Percentiles rank a stretch among this genome's conserved stretches.
phyloP scores from a whole-genome alignment of 1,284 basidiomycete species.

The Vanrija pseudolonga region DNA sequence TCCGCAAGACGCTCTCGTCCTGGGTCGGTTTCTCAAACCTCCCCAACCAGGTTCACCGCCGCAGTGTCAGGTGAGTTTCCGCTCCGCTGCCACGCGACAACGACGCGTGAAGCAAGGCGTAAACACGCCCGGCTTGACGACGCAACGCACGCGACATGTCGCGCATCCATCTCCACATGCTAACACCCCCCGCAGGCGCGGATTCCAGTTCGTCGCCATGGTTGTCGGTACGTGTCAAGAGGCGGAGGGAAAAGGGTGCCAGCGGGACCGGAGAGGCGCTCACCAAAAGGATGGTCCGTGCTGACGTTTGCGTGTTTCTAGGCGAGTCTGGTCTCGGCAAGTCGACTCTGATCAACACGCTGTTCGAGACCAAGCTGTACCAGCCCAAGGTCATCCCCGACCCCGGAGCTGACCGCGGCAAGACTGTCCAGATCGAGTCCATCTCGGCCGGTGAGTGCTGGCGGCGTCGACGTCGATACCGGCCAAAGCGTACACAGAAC shows the following conservation, averaged over 20 bases:
- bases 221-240: slow-evolving; percentile 74
- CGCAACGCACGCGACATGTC: neutral
- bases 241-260: neutral
- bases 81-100: neutral
- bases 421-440: slow-evolving; percentile 93
- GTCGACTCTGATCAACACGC: slow-evolving; percentile 94
- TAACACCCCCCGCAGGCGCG: slow-evolving; percentile 56
- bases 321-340: slow-evolving; percentile 97
- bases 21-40: slow-evolving; percentile 79
- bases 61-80: slow-evolving; percentile 73
- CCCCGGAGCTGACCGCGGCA: slow-evolving; percentile 78
- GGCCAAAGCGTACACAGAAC: neutral
- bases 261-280: neutral
- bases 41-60: slow-evolving; percentile 95
- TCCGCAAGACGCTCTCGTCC: slow-evolving; percentile 47
- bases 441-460: slow-evolving; percentile 80
- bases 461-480: no score
- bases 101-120: no score
- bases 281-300: slow-evolving; percentile 11
- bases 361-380: slow-evolving; percentile 93
- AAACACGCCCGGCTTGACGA: neutral
- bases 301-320: slow-evolving; percentile 43
- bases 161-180: neutral
- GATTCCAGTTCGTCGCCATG: slow-evolving; percentile 95
- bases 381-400: slow-evolving; percentile 75